These are phyloP conservation scores for Penicillium ucsense DNA, from an alignment of 495 filamentous ascomycete genomes.

Conservation along the genomic window DNA sequence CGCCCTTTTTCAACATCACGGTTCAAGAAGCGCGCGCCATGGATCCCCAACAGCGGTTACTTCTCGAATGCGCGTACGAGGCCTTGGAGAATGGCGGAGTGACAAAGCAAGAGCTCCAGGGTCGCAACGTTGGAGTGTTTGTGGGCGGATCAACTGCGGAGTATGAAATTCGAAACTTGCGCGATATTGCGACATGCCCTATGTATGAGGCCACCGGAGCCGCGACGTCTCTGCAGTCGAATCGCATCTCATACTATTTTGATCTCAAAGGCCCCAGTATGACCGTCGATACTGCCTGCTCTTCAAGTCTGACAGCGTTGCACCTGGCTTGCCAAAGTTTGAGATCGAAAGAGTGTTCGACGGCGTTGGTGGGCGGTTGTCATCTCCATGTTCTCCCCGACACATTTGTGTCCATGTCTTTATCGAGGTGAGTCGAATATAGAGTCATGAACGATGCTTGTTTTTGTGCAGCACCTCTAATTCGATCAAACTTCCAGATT, in stretches of 20 bases:
- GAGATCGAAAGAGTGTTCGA: conserved; percentile 31
- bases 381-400: conserved; percentile 29
- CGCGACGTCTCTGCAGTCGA: conserved; percentile 30
- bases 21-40: conserved; percentile 34
- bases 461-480: neutral
- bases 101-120: conserved; percentile 28
- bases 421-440: conserved; percentile 7
- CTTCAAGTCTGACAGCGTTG: conserved; percentile 39
- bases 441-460: neutral
- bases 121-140: conserved; percentile 38
- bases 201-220: conserved; percentile 41
- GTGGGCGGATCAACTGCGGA: conserved; percentile 35
- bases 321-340: conserved; percentile 42
- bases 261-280: conserved; percentile 34
- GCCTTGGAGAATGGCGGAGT: conserved; percentile 40
- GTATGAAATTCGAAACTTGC: conserved; percentile 30
- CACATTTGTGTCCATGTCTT: conserved; percentile 19
- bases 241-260: conserved; percentile 37
- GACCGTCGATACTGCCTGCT: conserved; percentile 43
- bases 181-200: conserved; percentile 30
- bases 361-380: conserved; percentile 31
- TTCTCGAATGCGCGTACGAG: conserved; percentile 37
- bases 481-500: conserved; percentile 3
- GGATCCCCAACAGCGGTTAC: conserved; percentile 40
- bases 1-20: conserved; percentile 41